Percentiles rank a stretch among this genome's conserved stretches.
Conservation (phyloP, 306 rosid species). For the Boehmeria nivea region DNA sequence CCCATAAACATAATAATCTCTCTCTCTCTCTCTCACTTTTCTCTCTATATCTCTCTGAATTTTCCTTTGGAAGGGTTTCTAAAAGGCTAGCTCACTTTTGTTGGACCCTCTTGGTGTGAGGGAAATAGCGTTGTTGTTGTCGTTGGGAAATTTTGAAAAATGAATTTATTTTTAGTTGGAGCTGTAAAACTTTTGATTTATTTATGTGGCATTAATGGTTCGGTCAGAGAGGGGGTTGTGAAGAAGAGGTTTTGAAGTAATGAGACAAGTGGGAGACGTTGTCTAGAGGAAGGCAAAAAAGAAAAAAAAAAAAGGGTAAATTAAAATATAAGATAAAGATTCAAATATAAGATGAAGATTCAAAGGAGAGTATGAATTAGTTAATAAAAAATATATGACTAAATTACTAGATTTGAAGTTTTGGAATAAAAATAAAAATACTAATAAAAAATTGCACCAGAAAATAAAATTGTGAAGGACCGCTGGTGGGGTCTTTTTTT, state of each 20-base stretch:
- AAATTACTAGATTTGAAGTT: too few relatives aligned
- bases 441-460: too few relatives aligned
- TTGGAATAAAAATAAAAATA: too few relatives aligned
- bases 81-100: neutral
- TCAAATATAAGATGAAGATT: too few relatives aligned
- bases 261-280: constrained; percentile 20
- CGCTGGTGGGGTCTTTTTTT: too few relatives aligned
- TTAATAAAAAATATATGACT: too few relatives aligned
- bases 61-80: neutral
- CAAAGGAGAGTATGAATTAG: too few relatives aligned
- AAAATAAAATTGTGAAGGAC: too few relatives aligned
- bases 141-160: constrained; percentile 8
- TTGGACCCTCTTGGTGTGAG: neutral
- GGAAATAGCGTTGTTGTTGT: neutral
- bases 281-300: too few relatives aligned
- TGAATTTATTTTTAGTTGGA: constrained; percentile 15
- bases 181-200: constrained; percentile 20
- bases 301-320: neutral
- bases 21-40: constrained; percentile 1
- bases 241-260: constrained; percentile 19
- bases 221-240: constrained; percentile 27
- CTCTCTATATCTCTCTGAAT: neutral
- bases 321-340: neutral
- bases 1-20: constrained; percentile 20
- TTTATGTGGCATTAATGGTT: constrained; percentile 45